phyloP scores from a whole-genome alignment of 73 alveolate species.

The Paramecium pentaurelia region DNA sequence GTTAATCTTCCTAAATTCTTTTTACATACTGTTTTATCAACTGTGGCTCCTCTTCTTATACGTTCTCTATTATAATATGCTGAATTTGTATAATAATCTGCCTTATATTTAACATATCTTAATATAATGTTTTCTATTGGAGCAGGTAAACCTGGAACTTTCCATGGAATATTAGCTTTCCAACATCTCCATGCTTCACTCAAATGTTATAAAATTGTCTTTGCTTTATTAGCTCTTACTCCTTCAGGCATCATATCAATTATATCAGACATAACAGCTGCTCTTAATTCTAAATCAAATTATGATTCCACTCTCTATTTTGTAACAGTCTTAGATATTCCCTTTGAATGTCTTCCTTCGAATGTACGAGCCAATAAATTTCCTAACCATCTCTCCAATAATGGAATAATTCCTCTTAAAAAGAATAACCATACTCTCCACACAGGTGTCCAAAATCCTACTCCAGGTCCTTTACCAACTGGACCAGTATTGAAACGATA shows the following conservation, averaged over 20 bases:
- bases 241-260: constrained; percentile 99
- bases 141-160: constrained; percentile 99
- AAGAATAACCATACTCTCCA: constrained; percentile 99
- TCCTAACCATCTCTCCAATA: constrained; percentile 99
- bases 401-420: constrained; percentile 99
- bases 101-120: constrained; percentile 98
- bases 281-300: constrained; percentile 99
- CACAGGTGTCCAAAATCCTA: constrained; percentile 99
- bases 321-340: constrained; percentile 98
- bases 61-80: constrained; percentile 99
- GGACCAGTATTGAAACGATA: constrained; percentile 99
- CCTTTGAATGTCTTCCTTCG: constrained; percentile 99
- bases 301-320: constrained; percentile 99
- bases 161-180: constrained; percentile 99
- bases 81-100: constrained; percentile 99
- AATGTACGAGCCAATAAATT: constrained; percentile 98
- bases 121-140: constrained; percentile 99
- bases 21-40: constrained; percentile 99
- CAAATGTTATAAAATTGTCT: constrained; percentile 98
- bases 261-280: constrained; percentile 99
- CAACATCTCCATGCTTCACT: constrained; percentile 99
- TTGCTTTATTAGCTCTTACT: constrained; percentile 97
- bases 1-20: constrained; percentile 99
- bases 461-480: constrained; percentile 99
- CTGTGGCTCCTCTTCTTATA: constrained; percentile 99